These are phyloP conservation scores for Salmacisia buchloeana DNA, from an alignment of 1,284 basidiomycete genomes.

Conservation along the genomic window DNA sequence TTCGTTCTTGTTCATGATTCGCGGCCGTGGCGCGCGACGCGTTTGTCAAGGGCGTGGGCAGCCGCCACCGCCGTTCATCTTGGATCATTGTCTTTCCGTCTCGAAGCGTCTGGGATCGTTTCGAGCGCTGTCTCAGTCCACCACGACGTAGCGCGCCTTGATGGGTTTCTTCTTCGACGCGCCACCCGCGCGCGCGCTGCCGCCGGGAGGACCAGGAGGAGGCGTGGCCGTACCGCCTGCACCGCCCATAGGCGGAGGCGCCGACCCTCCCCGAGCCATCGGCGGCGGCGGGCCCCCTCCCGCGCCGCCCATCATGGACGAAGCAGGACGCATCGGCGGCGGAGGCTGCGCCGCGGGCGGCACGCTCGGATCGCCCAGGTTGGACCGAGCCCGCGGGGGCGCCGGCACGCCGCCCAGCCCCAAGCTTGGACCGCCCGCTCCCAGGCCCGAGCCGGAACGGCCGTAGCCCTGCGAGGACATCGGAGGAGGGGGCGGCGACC, in stretches of 20 bases:
- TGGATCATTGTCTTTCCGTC: no score
- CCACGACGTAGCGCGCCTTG: constrained; percentile 45
- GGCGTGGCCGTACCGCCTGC: not conserved
- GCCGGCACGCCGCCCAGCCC: constrained; percentile 23
- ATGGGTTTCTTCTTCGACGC: constrained; percentile 45
- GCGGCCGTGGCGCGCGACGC: no score
- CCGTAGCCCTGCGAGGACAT: no score
- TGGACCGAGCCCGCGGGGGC: constrained; percentile 30
- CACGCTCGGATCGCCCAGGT: constrained; percentile 35
- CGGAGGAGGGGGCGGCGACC: no score
- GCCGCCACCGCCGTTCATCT: no score
- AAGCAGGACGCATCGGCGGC: constrained; percentile 12
- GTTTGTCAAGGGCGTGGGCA: no score
- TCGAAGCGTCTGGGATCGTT: no score
- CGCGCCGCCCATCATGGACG: constrained; percentile 13
- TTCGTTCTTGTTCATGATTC: no score
- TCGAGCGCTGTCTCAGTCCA: constrained; percentile 30
- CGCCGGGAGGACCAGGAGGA: not conserved
- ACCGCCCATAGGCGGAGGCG: constrained; percentile 14
- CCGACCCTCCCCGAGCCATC: constrained; percentile 13
- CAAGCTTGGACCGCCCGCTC: no score
- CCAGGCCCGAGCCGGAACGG: no score
- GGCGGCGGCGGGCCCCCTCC: constrained; percentile 18
- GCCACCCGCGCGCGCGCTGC: constrained; percentile 13
- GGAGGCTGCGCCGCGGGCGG: constrained; percentile 34